Evolutionary conservation across 139 green algal species (phyloP), one percentile per base, ranked within the genome.

Genomic region (Chlamydomonas sphaeroides): DNA sequence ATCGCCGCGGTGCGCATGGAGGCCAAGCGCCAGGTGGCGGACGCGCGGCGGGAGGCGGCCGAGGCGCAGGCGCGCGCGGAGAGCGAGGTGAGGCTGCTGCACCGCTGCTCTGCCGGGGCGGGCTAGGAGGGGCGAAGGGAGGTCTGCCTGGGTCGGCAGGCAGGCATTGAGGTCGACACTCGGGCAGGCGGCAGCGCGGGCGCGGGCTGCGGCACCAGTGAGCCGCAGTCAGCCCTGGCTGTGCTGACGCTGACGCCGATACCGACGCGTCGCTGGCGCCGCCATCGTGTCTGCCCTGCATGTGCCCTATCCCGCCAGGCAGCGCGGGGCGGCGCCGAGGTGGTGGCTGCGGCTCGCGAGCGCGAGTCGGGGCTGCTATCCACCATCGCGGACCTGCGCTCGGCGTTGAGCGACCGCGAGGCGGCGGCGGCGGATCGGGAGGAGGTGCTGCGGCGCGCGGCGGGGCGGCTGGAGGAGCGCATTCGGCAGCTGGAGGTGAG

Each of bases 401-500:
- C 65, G 0, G 38, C 81, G 26, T 28, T 90, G 56, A 51, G 18
- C 15, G 65, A 21, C 0, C 8, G 39, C 30, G 68, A 78, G 39
- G 72, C 78, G 42, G 77, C 79, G 53, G 76, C 76, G 21, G 86
- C 86, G 18, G 51, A 85, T 53, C 79, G 79, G 53, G 81, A 90
- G 86, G 86, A 90, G 36, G 68, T 26, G 25, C 38, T 79, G n/a
- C 53, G 86, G 77, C 57, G 80, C 48, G 57, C 76, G 48, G 67
- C 33, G 41, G 65, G 75, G 30, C 38, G 67, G 30, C 57, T 80
- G 56, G 79, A 78, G 67, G 78, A 85, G 4, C 67, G 79, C 30
- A 86, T 85, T 51, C 53, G 81, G 10, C 35, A 74, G 45, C 81
- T 90, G 51, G 81, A 90, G 81, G 75, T 82, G 75, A n/a, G 48